These are phyloP conservation scores for Saturnispora mendoncae DNA, from an alignment of 805 yeast genomes.

Conservation along the genomic window DNA sequence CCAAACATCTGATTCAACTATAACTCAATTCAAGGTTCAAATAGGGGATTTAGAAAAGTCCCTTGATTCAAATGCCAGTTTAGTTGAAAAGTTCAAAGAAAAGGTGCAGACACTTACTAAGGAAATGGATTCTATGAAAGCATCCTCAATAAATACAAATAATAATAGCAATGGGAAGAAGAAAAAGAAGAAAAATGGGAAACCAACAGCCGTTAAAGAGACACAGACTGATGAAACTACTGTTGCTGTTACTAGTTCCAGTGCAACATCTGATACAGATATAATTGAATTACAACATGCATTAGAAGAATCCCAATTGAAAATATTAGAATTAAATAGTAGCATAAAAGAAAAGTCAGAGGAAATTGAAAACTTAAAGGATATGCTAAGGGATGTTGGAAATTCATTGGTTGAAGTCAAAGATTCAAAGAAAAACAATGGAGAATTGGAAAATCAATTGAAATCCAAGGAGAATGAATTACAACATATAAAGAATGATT, in stretches of 20 bases:
- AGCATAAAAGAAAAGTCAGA: slow-evolving; percentile 38
- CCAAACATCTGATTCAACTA: slow-evolving; percentile 2
- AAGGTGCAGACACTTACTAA: slow-evolving; percentile 19
- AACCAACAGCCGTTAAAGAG: slow-evolving; percentile 11
- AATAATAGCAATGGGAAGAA: too few species aligned
- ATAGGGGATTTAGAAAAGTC: slow-evolving; percentile 15
- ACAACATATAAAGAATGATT: slow-evolving; percentile 14
- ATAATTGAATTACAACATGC: slow-evolving; percentile 22
- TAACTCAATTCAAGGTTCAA: slow-evolving; percentile 4
- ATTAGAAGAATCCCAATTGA: slow-evolving; percentile 14
- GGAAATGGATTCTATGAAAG: slow-evolving; percentile 13
- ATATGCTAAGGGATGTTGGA: slow-evolving; percentile 70
- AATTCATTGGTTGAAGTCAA: slow-evolving; percentile 67
- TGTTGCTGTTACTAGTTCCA: too few species aligned
- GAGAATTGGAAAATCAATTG: slow-evolving; percentile 6
- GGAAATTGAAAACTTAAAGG: slow-evolving; percentile 64
- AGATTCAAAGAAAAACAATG: slow-evolving; percentile 40
- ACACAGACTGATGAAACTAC: slow-evolving; percentile 4
- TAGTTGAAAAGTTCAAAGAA: slow-evolving; percentile 21
- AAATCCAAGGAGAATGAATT: slow-evolving; percentile 8
- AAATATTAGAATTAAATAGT: slow-evolving; percentile 18
- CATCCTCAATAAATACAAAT: slow-evolving; percentile 8
- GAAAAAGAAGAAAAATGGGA: slow-evolving; percentile 15
- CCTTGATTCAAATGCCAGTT: slow-evolving; percentile 18
- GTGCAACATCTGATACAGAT: slow-evolving; percentile 12